Evolutionary conservation across 768 basidiomycete genomes (phyloP).

Genomic region (Paxillus ammoniavirescens): DNA sequence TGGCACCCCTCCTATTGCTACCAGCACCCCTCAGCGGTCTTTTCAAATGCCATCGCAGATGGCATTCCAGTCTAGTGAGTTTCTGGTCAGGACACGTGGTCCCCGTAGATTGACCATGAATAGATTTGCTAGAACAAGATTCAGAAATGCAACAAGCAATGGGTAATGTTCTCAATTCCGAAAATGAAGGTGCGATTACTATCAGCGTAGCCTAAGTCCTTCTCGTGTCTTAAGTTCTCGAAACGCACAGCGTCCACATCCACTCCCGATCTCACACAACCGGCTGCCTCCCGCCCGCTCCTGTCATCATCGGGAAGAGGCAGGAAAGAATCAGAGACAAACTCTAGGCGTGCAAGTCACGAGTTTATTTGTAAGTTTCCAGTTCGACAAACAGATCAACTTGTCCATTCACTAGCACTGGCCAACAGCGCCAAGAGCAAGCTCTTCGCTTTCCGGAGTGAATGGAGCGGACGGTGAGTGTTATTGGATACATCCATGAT

Average conservation of each 20-base stretch:
- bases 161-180: conserved; percentile 53
- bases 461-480: conserved; percentile 20
- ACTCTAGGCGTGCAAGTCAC: conserved; percentile 8
- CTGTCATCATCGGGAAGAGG: conserved; percentile 15
- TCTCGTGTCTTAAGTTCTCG: not conserved
- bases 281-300: conserved; percentile 12
- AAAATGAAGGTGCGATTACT: conserved; percentile 33
- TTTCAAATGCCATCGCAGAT: conserved; percentile 55
- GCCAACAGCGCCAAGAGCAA: conserved; percentile 27
- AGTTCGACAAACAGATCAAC: not conserved
- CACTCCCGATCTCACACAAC: conserved; percentile 4
- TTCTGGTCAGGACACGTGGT: not conserved
- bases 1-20: conserved; percentile 45
- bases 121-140: conserved; percentile 68
- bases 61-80: conserved; percentile 56
- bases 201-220: not conserved
- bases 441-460: conserved; percentile 24
- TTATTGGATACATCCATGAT: conserved; percentile 7
- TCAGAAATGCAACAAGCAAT: conserved; percentile 72
- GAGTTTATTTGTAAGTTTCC: conserved; percentile 19
- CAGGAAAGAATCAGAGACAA: conserved; percentile 1
- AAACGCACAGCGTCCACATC: conserved; percentile 14
- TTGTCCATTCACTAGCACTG: conserved; percentile 1
- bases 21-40: conserved; percentile 52
- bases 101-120: conserved; percentile 3